Base-by-base conservation (phyloP, 2,329 filamentous ascomycete genomes). In the Aaosphaeria pasadenensis region DNA sequence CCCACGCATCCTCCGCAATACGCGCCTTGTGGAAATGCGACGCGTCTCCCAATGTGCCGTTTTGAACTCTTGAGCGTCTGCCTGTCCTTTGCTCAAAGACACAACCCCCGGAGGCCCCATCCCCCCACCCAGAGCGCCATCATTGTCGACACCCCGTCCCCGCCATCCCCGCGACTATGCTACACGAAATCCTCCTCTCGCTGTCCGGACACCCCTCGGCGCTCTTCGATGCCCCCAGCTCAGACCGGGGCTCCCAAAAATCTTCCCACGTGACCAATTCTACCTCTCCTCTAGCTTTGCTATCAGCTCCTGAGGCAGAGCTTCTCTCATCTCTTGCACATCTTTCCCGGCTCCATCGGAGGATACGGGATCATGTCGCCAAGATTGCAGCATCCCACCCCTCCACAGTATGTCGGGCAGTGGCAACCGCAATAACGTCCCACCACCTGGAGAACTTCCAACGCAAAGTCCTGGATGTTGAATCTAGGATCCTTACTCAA, bases 141-240 rank as follows among this genome's bases (percentile, higher is more conserved):
- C 13, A 9, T 36, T 9, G 47, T 43, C 52, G 56, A 50, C 42
- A 51, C 47, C 39, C 48, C 47, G 38, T 30, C 39, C 5, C 7
- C 7, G n/a, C 33, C 42, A 7, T 17, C 49, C 31, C 47, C 62
- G 13, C 52, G 48, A 46, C 63, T 60, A 99, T 99, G 94, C 88
- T 99, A 71, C 94, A 97, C 82, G 94, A 99, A 79, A 90, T 99
- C 76, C 85, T 97, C 72, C 86, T 99, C 72, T 92, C 91, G 71
- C 85, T 97, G 72, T 95, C 91, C 63, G 92, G 94, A 58, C 89
- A 97, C 74, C 87, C 89, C 55, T 96, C 92, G 56, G 87, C 91
- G 58, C 83, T 97, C 66, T 88, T 96, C 75, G 81, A 82, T 69
- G 55, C 72, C 59, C 64, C 72, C 60, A 24, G 17, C 17, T 24